Conservation (phyloP, 345 rosid species). For the Bruguiera parviflora region DNA sequence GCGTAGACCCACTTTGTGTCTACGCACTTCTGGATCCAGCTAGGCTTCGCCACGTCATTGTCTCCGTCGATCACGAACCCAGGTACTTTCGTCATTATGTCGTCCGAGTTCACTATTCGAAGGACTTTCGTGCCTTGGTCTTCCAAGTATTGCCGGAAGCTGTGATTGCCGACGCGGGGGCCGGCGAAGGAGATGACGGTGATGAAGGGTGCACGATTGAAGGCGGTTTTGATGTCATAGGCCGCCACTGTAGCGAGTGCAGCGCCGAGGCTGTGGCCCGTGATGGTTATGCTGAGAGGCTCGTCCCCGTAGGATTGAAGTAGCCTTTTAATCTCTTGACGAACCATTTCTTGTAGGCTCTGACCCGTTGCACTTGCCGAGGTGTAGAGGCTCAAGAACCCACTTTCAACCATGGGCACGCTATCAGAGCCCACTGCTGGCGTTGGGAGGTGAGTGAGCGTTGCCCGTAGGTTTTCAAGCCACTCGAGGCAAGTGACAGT, state of each 20-base stretch:
- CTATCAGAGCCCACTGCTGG: not conserved
- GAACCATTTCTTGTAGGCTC: slow-evolving; percentile 25
- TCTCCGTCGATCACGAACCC: slow-evolving; percentile 61
- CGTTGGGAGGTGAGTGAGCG: slow-evolving; percentile 45
- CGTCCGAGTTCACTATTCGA: slow-evolving; percentile 85
- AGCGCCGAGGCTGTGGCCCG: slow-evolving; percentile 35
- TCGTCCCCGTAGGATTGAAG: slow-evolving; percentile 21
- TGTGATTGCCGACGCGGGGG: slow-evolving; percentile 81
- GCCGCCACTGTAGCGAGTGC: slow-evolving; percentile 28
- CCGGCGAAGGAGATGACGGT: slow-evolving; percentile 93
- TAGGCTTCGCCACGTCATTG: slow-evolving; percentile 16
- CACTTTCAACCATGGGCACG: slow-evolving; percentile 26
- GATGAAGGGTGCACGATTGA: slow-evolving; percentile 50
- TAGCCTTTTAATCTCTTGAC: slow-evolving; percentile 16
- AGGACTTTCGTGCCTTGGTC: slow-evolving; percentile 65
- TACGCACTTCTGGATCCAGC: slow-evolving; percentile 25
- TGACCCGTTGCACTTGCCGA: slow-evolving; percentile 10
- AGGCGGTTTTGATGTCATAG: slow-evolving; percentile 55
- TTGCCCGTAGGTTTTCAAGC: slow-evolving; percentile 88
- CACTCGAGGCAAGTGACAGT: slow-evolving; percentile 93
- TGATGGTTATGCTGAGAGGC: slow-evolving; percentile 29
- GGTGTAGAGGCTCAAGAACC: slow-evolving; percentile 31
- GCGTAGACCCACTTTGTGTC: slow-evolving; percentile 21
- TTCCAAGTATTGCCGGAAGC: slow-evolving; percentile 59
- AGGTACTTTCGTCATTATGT: slow-evolving; percentile 77